These are phyloP conservation scores for Curvularia lunata DNA, from an alignment of 2,329 filamentous ascomycete species.

Conservation along the genomic window DNA sequence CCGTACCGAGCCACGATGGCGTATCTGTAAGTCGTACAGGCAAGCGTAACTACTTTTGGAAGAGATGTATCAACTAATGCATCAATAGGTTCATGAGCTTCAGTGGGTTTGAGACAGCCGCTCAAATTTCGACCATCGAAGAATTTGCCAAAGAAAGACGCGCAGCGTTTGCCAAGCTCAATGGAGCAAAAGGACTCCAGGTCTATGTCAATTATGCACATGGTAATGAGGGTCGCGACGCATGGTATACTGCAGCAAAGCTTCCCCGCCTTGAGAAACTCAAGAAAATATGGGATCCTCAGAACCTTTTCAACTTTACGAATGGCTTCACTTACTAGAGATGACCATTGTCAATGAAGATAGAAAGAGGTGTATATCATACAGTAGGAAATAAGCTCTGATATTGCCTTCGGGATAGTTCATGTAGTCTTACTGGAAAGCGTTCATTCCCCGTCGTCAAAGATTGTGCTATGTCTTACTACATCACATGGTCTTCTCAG, in stretches of 20 bases:
- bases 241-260: conserved; percentile 6
- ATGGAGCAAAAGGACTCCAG: conserved; percentile 4
- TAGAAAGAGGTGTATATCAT: no score
- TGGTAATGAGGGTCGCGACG: conserved; percentile 7
- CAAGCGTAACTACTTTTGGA: no score
- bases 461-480: no score
- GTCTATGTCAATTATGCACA: conserved; percentile 11
- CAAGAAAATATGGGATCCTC: conserved; percentile 5
- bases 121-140: conserved; percentile 2
- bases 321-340: conserved; percentile 2
- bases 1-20: conserved; percentile 2
- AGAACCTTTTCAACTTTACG: conserved; percentile 8
- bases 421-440: no score
- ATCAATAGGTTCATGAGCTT: conserved; percentile 6
- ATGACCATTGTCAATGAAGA: no score
- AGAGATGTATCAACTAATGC: not conserved
- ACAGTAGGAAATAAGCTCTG: no score
- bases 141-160: conserved; percentile 3
- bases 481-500: no score
- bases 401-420: no score
- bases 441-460: no score
- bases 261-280: conserved; percentile 1
- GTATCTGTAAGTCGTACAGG: not conserved
- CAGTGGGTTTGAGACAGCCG: conserved; percentile 6
- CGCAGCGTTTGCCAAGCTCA: conserved; percentile 6